Conservation (phyloP, 768 basidiomycete species). For the Artomyces pyxidatus region DNA sequence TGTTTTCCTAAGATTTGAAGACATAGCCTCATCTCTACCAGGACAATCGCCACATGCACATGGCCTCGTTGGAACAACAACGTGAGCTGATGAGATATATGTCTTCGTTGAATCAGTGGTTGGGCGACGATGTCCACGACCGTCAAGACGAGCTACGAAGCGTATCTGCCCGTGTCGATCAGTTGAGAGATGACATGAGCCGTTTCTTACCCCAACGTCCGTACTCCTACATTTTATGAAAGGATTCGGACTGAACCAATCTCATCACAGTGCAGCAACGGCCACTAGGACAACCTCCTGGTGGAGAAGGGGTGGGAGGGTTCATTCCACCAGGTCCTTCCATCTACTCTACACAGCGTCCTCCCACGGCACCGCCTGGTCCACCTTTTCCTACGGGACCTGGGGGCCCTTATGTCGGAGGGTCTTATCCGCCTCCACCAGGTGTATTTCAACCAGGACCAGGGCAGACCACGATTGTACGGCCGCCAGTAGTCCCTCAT, state of each 20-base stretch:
- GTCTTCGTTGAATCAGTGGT: conserved; percentile 68
- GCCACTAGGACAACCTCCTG: too few relatives aligned
- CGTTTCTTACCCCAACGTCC: too few relatives aligned
- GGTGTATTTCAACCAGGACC: neutral
- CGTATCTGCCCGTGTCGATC: conserved; percentile 54
- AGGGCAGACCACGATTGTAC: neutral
- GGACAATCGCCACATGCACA: conserved; percentile 71
- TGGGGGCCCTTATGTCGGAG: neutral
- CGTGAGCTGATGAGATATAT: conserved; percentile 77
- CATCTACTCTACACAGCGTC: neutral
- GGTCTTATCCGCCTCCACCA: neutral
- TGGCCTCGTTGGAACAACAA: conserved; percentile 71
- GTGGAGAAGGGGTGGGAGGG: too few relatives aligned
- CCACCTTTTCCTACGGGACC: neutral
- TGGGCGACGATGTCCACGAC: conserved; percentile 70
- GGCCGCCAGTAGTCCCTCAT: neutral
- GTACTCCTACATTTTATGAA: too few relatives aligned
- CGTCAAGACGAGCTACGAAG: conserved; percentile 66
- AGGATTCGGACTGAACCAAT: too few relatives aligned
- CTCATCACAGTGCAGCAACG: too few relatives aligned
- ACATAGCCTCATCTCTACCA: conserved; percentile 22
- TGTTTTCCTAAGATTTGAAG: neutral
- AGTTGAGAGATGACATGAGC: conserved; percentile 35
- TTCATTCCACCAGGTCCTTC: too few relatives aligned
- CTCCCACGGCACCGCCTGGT: neutral